Evolutionary conservation across 371 early-diverging fungal genomes (phyloP).

Genomic region (Saksenaea vasiformis): DNA sequence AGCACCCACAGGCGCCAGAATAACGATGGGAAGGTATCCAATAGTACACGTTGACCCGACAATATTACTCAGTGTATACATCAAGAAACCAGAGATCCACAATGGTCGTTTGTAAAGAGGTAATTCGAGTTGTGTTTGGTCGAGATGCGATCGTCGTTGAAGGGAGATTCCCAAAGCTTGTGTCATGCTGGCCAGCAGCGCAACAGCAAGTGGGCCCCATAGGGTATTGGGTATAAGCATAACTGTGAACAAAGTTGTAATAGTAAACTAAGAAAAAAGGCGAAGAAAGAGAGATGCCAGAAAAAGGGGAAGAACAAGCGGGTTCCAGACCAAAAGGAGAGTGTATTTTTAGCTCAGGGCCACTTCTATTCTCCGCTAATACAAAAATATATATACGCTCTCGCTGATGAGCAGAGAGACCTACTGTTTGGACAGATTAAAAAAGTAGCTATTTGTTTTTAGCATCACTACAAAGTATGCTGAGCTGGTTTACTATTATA

Average conservation of each 20-base stretch:
- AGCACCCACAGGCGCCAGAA: slow-evolving; percentile 81
- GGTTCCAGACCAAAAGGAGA: not conserved
- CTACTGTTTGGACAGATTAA: too few relatives aligned
- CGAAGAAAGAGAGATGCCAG: not conserved
- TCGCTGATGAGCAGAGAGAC: too few relatives aligned
- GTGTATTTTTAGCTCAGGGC: not conserved
- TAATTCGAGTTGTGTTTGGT: slow-evolving; percentile 31
- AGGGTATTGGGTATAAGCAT: slow-evolving; percentile 14
- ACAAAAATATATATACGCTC: not conserved
- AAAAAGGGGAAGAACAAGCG: not conserved
- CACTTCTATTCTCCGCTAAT: not conserved
- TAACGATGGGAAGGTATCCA: slow-evolving; percentile 79
- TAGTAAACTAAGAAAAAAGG: not conserved
- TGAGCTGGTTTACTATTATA: too few relatives aligned
- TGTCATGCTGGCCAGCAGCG: slow-evolving; percentile 49
- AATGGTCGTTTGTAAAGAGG: slow-evolving; percentile 49
- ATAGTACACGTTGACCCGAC: slow-evolving; percentile 76
- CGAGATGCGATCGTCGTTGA: slow-evolving; percentile 68
- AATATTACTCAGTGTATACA: slow-evolving; percentile 71
- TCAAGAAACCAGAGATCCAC: slow-evolving; percentile 60
- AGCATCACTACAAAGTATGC: too few relatives aligned
- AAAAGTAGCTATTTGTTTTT: too few relatives aligned
- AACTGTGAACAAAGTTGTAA: not conserved
- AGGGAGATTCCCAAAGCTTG: slow-evolving; percentile 78
- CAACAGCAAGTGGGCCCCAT: slow-evolving; percentile 38